Evolutionary conservation across 345 rosid species (phyloP), one percentile per base, ranked within the genome.

Genomic region (Salix exigua): DNA sequence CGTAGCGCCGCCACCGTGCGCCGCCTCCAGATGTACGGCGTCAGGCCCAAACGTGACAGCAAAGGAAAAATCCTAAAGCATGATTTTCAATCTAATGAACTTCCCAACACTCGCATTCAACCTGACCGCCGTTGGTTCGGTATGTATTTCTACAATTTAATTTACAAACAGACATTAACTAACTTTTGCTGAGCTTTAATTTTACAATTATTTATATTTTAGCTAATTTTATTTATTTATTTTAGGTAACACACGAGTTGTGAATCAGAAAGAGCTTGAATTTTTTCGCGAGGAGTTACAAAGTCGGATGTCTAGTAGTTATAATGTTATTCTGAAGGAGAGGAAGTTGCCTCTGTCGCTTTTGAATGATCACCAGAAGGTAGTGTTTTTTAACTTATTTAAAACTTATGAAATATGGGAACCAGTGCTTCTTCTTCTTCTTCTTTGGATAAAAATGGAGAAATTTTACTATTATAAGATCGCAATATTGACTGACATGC

Each of bases 101-200:
- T 93, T 64, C 99, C 99, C 16, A 77, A 73, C 63, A 86, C 96
- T 1, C 94, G 96, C 51, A 92, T 96, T 79, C 94, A 87, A 48
- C 93, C 96, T 0, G 98, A 96, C 76, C 88, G 94, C 70, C 89
- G 96, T 70, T 93, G 96, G 96, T 93, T 96, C 31, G 96, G 99
- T 93, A 51, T 18, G 86, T 77, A 25, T 72, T 21, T 60, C 40
- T 35, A 10, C 7, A 66, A 13, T 11, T 13, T 64, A 25, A 33
- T 64, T 35, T 23, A 64, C 30, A 64, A 46, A 46, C 50, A 13
- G 17, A 46, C 18, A 12, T 2, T 46, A 11, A 46, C 50, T 46
- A 46, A 13, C 50, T 46, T 46, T 46, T 46, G 50, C 50, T 13
- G 50, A 13, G 50, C 4, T 4, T 18, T 12, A 37, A 31, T 65